Base-by-base conservation (phyloP, 768 basidiomycete genomes). In the Pisolithus albus region DNA sequence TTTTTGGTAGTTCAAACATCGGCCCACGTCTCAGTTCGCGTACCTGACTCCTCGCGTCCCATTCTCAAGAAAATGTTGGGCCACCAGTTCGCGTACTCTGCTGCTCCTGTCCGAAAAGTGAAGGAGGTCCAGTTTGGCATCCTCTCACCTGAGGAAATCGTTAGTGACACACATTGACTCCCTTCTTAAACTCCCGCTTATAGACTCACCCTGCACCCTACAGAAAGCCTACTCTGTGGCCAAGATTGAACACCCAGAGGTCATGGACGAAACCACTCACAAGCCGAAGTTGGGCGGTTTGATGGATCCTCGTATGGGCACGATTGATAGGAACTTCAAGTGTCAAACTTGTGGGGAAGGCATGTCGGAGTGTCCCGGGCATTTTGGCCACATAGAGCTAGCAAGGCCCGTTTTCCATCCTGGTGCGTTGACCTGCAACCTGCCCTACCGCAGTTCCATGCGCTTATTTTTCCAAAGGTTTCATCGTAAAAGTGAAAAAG, bases 311-410 rank as follows among this genome's bases (percentile, higher is more conserved):
- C 83, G 92, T 53, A 92, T 98, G 88, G 96, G 96, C 37, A 99
- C 92, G 26, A 95, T 94, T 61, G 92, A 94, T 75, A 79, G 92
- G 59, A 93, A 94, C 68, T 94, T 95, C 75, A 98, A 98, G 75
- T 99, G 96, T 68, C 93, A 97, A 75, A 98, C 96, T 26, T 98
- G 96, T 69, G 94, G 93, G 59, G 96, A 99, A 78, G 95, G 94
- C n/a, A 97, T 98, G 94, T 86, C 92, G 16, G 96, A 98, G 68
- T 99, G 96, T 74, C 94, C 96, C 24, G 96, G 96, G 47, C 96
- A 98, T 70, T 99, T 99, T 74, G 96, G 96, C 50, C 94, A 98
- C 68, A 92, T 99, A 63, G 96, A 99, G 72, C 75, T 99, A 63
- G 92, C 92, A 41, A 78, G 92, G 61, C 93, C 95, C n/a, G 92